Evolutionary conservation across 2,329 filamentous ascomycete species (phyloP).

Genomic region (Penicillium janthinellum): DNA sequence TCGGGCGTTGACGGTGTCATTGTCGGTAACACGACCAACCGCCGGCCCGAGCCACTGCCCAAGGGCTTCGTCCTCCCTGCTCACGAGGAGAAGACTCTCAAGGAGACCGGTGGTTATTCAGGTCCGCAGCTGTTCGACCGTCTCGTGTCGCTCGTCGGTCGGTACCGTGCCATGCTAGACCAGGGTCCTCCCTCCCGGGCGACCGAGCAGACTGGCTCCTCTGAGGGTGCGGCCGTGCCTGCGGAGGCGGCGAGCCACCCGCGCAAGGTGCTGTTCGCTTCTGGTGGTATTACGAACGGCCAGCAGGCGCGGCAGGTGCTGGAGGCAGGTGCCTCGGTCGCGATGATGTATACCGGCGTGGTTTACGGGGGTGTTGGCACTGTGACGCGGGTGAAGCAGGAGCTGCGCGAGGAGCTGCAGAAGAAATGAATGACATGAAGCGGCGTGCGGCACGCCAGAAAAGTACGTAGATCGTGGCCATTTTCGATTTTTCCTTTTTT

Average conservation of each 20-base stretch:
- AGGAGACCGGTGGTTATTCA: constrained; percentile 84
- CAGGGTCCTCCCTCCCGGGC: constrained; percentile 39
- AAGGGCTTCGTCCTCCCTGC: constrained; percentile 64
- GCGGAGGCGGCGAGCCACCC: constrained; percentile 14
- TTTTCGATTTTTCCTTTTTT: constrained; percentile 2
- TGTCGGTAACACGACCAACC: constrained; percentile 95
- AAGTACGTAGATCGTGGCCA: not conserved
- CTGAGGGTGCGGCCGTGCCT: constrained; percentile 23
- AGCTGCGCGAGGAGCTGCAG: constrained; percentile 46
- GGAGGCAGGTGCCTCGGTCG: constrained; percentile 85
- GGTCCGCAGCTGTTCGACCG: constrained; percentile 85
- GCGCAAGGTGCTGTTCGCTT: constrained; percentile 87
- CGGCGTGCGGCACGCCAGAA: constrained; percentile 10
- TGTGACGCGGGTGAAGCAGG: constrained; percentile 55
- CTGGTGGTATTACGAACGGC: constrained; percentile 88
- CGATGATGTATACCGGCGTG: constrained; percentile 85
- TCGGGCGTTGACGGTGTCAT: constrained; percentile 94
- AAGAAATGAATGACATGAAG: constrained; percentile 27
- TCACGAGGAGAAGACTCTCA: constrained; percentile 67
- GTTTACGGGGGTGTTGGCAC: constrained; percentile 66
- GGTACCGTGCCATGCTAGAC: constrained; percentile 73
- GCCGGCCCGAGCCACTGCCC: constrained; percentile 70
- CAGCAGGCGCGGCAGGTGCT: constrained; percentile 78
- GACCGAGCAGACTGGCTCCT: not conserved
- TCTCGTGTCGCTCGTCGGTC: constrained; percentile 75